Evolutionary conservation across 2,329 filamentous ascomycete genomes (phyloP).

Genomic region (Exophiala lecanii-corni): DNA sequence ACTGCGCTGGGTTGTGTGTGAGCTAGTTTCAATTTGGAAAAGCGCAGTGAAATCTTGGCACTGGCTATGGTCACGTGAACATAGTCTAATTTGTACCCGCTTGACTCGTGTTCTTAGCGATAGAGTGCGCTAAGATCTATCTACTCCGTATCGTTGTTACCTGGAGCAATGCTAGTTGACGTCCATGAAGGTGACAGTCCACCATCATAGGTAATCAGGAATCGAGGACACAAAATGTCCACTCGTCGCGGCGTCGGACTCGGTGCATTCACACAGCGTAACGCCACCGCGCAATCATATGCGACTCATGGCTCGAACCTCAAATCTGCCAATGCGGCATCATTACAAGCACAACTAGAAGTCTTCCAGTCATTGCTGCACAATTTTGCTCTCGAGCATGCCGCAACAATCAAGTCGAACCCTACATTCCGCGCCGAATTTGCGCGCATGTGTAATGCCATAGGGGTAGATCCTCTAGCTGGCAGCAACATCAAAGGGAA

Average conservation of each 20-base stretch:
- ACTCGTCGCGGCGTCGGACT: slow-evolving; percentile 69
- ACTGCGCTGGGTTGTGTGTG: slow-evolving; percentile 1
- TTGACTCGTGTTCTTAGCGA: too few species aligned
- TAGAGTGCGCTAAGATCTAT: too few species aligned
- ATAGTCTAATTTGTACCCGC: neutral
- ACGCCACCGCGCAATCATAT: slow-evolving; percentile 81
- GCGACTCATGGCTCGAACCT: slow-evolving; percentile 83
- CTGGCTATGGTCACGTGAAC: neutral
- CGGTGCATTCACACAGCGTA: slow-evolving; percentile 80
- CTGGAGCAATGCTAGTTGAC: too few species aligned
- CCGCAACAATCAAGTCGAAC: slow-evolving; percentile 91
- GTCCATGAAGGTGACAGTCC: too few species aligned
- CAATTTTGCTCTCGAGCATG: slow-evolving; percentile 91
- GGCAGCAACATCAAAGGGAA: slow-evolving; percentile 53
- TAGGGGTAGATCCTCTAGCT: slow-evolving; percentile 93
- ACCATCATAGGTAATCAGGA: too few species aligned
- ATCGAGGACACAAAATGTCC: slow-evolving; percentile 34
- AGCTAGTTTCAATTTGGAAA: slow-evolving; percentile 6
- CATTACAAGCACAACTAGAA: slow-evolving; percentile 85
- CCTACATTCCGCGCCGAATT: slow-evolving; percentile 95
- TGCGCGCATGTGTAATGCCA: slow-evolving; percentile 95
- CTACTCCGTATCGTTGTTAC: too few species aligned
- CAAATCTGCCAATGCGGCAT: slow-evolving; percentile 76
- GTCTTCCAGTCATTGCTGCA: slow-evolving; percentile 94
- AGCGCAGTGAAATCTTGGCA: slow-evolving; percentile 6